Conservation (phyloP, 2,329 filamentous ascomycete species). For the Venturia nashicola region DNA sequence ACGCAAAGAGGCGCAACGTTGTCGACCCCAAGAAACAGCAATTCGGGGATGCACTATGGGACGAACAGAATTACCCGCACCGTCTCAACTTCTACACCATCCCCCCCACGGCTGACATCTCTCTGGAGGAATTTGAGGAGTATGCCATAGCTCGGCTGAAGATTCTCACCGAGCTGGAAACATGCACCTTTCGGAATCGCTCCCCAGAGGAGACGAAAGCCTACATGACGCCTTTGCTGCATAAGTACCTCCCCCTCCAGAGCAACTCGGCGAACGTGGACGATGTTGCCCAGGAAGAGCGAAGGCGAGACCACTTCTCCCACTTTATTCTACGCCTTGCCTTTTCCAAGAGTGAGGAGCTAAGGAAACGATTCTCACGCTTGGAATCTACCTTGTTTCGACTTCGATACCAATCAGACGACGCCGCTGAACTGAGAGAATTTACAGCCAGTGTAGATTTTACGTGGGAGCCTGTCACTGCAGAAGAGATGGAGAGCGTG, state of each 20-base stretch:
- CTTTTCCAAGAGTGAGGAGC: slow-evolving; percentile 82
- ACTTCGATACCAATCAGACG: slow-evolving; percentile 67
- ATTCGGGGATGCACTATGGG: slow-evolving; percentile 66
- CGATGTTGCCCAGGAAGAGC: slow-evolving; percentile 50
- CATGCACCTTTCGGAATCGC: slow-evolving; percentile 90
- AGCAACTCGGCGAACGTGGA: slow-evolving; percentile 54
- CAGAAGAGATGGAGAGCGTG: slow-evolving; percentile 65
- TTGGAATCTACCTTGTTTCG: slow-evolving; percentile 85
- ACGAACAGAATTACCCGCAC: slow-evolving; percentile 67
- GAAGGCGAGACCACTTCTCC: slow-evolving; percentile 92
- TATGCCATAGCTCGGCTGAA: slow-evolving; percentile 92
- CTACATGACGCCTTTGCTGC: slow-evolving; percentile 75
- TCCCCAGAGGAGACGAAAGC: slow-evolving; percentile 65
- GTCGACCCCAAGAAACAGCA: slow-evolving; percentile 77
- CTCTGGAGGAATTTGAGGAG: slow-evolving; percentile 93
- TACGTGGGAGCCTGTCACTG: slow-evolving; percentile 71
- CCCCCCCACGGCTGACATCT: slow-evolving; percentile 86
- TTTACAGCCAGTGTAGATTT: slow-evolving; percentile 71
- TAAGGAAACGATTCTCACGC: slow-evolving; percentile 72
- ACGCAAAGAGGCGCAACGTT: slow-evolving; percentile 61
- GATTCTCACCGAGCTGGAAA: slow-evolving; percentile 78
- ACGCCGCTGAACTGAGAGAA: slow-evolving; percentile 54
- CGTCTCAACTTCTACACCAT: slow-evolving; percentile 85
- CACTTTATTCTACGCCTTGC: slow-evolving; percentile 94
- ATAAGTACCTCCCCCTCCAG: slow-evolving; percentile 75